Evolutionary conservation across 805 yeast genomes (phyloP).

Genomic region (Starmera dryadoides): DNA sequence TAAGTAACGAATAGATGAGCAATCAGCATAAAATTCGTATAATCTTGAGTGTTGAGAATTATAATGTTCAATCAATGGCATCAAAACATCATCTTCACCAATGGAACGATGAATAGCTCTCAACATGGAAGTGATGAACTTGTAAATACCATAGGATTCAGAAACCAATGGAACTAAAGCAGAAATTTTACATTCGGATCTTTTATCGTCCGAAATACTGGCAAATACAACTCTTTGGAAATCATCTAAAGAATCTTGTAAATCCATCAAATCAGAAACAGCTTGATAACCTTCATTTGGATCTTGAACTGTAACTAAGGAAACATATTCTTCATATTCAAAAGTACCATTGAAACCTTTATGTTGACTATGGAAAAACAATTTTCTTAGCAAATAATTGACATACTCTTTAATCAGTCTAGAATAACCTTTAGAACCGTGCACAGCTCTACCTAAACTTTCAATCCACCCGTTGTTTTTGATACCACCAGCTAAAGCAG

Average conservation of each 20-base stretch:
- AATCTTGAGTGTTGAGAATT: slow-evolving; percentile 51
- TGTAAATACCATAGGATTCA: slow-evolving; percentile 89
- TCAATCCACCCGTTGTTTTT: slow-evolving; percentile 72
- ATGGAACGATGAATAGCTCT: slow-evolving; percentile 77
- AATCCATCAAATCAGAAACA: slow-evolving; percentile 72
- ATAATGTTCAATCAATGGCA: slow-evolving; percentile 67
- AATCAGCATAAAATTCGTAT: slow-evolving; percentile 83
- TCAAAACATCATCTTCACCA: slow-evolving; percentile 67
- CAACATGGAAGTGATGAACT: slow-evolving; percentile 83
- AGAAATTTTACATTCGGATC: slow-evolving; percentile 70
- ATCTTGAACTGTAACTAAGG: slow-evolving; percentile 79
- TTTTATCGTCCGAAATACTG: slow-evolving; percentile 51
- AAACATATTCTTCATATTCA: slow-evolving; percentile 92
- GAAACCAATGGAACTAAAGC: slow-evolving; percentile 86
- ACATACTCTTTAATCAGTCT: slow-evolving; percentile 74
- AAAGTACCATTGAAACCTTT: slow-evolving; percentile 91
- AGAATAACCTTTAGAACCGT: slow-evolving; percentile 47
- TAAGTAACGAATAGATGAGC: slow-evolving; percentile 75
- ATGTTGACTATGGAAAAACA: slow-evolving; percentile 77
- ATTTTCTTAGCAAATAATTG: slow-evolving; percentile 58
- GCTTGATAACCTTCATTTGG: slow-evolving; percentile 96
- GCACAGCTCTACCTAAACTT: slow-evolving; percentile 52
- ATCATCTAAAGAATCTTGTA: slow-evolving; percentile 80
- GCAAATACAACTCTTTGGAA: slow-evolving; percentile 73
- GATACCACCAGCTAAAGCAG: slow-evolving; percentile 73